Conservation (phyloP, 306 rosid genomes). For the Rubus parviflorus region DNA sequence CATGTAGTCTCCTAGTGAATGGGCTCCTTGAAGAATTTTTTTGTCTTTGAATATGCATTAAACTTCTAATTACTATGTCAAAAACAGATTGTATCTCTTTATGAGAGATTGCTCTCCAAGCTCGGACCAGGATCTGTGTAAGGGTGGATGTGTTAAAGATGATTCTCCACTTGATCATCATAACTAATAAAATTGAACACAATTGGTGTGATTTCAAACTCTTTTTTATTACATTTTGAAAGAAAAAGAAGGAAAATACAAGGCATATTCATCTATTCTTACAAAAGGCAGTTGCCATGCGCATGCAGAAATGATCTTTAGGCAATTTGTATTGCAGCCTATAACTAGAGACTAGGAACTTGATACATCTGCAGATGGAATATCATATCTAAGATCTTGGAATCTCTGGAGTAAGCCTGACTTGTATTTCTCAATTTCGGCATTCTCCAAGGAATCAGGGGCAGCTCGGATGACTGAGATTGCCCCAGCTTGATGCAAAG, state of each 20-base stretch:
- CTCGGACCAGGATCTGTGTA: neutral
- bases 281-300: neutral
- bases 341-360: slow-evolving; percentile 4
- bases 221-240: neutral
- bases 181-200: neutral
- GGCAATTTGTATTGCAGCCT: slow-evolving; percentile 1
- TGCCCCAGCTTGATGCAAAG: slow-evolving; percentile 77
- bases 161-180: neutral
- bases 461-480: slow-evolving; percentile 54
- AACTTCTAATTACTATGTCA: neutral
- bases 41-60: neutral
- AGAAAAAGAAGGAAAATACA: neutral
- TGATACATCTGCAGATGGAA: slow-evolving; percentile 35
- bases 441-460: slow-evolving; percentile 59
- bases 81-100: neutral
- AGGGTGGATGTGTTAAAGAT: neutral
- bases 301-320: neutral
- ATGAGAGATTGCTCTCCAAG: neutral
- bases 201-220: neutral
- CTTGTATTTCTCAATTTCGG: slow-evolving; percentile 59
- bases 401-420: slow-evolving; percentile 70
- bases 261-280: neutral
- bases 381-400: slow-evolving; percentile 64
- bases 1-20: neutral
- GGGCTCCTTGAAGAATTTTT: neutral